These are phyloP conservation scores for Jamesozyma rosinii DNA, from an alignment of 805 yeast species.

Conservation along the genomic window DNA sequence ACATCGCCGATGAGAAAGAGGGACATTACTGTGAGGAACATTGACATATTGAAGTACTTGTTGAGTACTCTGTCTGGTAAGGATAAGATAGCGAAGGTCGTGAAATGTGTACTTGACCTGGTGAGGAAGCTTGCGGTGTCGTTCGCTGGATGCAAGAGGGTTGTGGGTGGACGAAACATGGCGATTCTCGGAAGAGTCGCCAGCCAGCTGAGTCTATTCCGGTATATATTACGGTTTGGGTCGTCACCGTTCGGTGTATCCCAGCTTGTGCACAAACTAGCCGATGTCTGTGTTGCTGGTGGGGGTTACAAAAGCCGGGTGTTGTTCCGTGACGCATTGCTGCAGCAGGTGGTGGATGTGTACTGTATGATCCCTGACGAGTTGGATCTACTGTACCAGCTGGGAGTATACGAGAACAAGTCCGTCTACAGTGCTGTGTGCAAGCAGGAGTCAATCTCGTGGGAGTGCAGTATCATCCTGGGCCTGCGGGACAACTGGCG, in stretches of 20 bases:
- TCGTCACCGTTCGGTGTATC: conserved; percentile 53
- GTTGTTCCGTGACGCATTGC: conserved; percentile 31
- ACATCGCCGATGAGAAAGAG: no score
- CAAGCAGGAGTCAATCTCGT: conserved; percentile 55
- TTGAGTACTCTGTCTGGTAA: conserved; percentile 54
- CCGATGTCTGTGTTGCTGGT: background rate
- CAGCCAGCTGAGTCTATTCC: conserved; percentile 39
- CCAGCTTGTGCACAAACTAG: conserved; percentile 31
- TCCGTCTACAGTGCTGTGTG: conserved; percentile 32
- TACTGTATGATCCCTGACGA: conserved; percentile 65
- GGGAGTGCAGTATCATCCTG: conserved; percentile 58
- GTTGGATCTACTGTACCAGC: conserved; percentile 45
- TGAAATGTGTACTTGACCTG: conserved; percentile 50
- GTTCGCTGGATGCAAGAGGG: background rate
- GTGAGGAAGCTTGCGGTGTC: conserved; percentile 23
- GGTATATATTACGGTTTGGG: conserved; percentile 65
- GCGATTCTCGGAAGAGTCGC: background rate
- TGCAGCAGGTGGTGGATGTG: conserved; percentile 45
- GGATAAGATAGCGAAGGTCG: conserved; percentile 58
- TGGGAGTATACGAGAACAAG: conserved; percentile 24
- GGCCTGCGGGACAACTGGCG: conserved; percentile 45
- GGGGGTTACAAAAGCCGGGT: background rate
- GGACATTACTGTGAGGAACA: conserved; percentile 12
- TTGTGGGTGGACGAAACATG: background rate
- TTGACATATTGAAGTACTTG: conserved; percentile 45